phyloP scores from a whole-genome alignment of 306 rosid species.

The Lablab purpureus region DNA sequence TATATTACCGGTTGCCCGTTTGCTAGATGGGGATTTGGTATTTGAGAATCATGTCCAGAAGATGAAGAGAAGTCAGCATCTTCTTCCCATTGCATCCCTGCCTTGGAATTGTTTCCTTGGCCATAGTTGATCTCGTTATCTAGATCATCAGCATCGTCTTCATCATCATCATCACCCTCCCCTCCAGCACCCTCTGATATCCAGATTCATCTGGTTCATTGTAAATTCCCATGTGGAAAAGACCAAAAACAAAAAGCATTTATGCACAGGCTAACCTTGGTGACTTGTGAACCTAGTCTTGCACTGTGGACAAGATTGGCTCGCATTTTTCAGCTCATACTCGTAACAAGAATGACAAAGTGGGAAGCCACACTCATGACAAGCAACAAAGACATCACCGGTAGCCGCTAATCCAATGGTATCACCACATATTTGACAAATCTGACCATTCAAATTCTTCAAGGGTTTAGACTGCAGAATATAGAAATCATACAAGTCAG shows the following conservation, averaged over 20 bases:
- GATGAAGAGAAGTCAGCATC: slow-evolving; percentile 93
- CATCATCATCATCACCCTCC: slow-evolving; percentile 88
- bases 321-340: slow-evolving; percentile 81
- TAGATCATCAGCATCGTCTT: slow-evolving; percentile 80
- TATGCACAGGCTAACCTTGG: slow-evolving; percentile 64
- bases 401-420: slow-evolving; percentile 74
- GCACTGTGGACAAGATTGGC: slow-evolving; percentile 92
- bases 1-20: slow-evolving; percentile 73
- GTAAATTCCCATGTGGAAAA: slow-evolving; percentile 19
- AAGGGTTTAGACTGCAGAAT: slow-evolving; percentile 76
- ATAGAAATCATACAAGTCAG: slow-evolving; percentile 31
- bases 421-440: slow-evolving; percentile 94
- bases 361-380: slow-evolving; percentile 95
- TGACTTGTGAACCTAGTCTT: slow-evolving; percentile 87
- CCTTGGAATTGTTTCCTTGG: slow-evolving; percentile 63
- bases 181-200: slow-evolving; percentile 75
- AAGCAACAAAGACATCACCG: slow-evolving; percentile 87
- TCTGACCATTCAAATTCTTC: slow-evolving; percentile 82
- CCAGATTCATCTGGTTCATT: slow-evolving; percentile 47
- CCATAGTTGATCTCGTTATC: slow-evolving; percentile 80
- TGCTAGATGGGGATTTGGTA: slow-evolving; percentile 71
- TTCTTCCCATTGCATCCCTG: slow-evolving; percentile 82
- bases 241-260: slow-evolving; percentile 7
- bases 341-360: slow-evolving; percentile 89
- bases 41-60: slow-evolving; percentile 88